phyloP scores from a whole-genome alignment of 495 filamentous ascomycete species.

The Aspergillus hancockii region DNA sequence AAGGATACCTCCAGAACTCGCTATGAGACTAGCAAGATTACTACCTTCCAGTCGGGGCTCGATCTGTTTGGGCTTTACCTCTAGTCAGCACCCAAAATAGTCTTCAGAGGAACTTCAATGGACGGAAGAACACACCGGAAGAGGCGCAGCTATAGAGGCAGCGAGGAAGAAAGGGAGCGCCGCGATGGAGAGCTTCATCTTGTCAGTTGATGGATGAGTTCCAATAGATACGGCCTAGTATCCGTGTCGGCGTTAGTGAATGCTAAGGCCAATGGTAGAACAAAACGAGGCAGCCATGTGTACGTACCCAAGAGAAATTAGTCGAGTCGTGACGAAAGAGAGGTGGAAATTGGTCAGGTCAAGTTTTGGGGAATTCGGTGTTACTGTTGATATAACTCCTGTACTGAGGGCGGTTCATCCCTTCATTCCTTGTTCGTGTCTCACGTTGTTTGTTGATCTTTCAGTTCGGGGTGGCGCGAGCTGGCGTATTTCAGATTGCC shows the following conservation, averaged over 20 bases:
- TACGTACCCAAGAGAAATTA: background rate
- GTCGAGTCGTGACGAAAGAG: background rate
- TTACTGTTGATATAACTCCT: no score
- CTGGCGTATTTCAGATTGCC: no score
- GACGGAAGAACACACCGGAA: constrained; percentile 11
- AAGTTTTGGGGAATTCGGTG: background rate
- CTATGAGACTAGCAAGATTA: background rate
- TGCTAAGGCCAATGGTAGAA: background rate
- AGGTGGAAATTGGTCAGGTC: no score
- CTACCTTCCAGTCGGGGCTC: background rate
- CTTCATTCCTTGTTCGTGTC: background rate
- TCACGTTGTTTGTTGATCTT: background rate
- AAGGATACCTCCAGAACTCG: background rate
- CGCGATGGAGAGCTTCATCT: constrained; percentile 18
- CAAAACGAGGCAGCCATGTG: no score
- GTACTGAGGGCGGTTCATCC: background rate
- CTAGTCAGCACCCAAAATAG: background rate
- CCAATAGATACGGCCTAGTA: background rate
- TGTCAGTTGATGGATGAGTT: background rate
- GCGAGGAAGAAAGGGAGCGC: constrained; percentile 11
- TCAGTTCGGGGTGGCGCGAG: background rate
- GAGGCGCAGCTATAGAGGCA: constrained; percentile 10
- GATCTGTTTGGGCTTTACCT: background rate
- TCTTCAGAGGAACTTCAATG: no score
- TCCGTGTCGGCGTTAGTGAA: background rate